These are phyloP conservation scores for Proliferodiscus dingleyae DNA, from an alignment of 2,329 filamentous ascomycete genomes.

Conservation along the genomic window DNA sequence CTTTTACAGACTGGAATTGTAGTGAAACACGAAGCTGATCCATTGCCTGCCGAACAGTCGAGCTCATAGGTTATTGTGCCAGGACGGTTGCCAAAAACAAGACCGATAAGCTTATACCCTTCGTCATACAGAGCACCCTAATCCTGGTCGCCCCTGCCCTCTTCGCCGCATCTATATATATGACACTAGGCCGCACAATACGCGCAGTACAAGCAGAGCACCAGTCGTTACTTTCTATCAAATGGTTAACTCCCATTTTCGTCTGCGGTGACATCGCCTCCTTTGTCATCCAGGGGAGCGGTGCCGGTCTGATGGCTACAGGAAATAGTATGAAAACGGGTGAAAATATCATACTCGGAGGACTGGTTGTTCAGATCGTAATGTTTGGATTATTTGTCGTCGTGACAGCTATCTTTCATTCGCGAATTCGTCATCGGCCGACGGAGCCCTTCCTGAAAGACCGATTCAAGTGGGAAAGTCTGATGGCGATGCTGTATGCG, in stretches of 20 bases:
- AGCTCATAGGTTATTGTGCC: constrained; percentile 33
- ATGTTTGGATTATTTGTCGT: constrained; percentile 52
- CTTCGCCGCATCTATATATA: constrained; percentile 33
- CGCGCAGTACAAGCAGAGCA: constrained; percentile 27
- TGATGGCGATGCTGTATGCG: constrained; percentile 38
- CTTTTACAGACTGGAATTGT: too few species aligned
- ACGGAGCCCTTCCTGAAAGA: constrained; percentile 3
- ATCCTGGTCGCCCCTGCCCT: constrained; percentile 35
- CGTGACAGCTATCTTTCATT: constrained; percentile 33
- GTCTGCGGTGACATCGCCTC: constrained; percentile 44
- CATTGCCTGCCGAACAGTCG: constrained; percentile 28
- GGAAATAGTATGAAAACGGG: constrained; percentile 31
- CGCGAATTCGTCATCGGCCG: background rate
- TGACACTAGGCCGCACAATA: constrained; percentile 22
- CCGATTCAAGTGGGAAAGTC: constrained; percentile 28
- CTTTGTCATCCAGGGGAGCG: constrained; percentile 44
- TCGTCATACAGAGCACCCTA: constrained; percentile 32
- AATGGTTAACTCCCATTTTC: constrained; percentile 33
- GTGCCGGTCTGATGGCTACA: constrained; percentile 30
- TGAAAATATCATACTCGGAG: constrained; percentile 47
- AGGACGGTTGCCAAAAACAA: constrained; percentile 22
- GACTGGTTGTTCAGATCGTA: constrained; percentile 51
- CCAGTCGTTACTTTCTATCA: constrained; percentile 34
- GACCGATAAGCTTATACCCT: constrained; percentile 24
- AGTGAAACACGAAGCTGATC: too few species aligned